Base-by-base conservation (phyloP, 2,329 filamentous ascomycete genomes). In the Phialemoniopsis sp. region DNA sequence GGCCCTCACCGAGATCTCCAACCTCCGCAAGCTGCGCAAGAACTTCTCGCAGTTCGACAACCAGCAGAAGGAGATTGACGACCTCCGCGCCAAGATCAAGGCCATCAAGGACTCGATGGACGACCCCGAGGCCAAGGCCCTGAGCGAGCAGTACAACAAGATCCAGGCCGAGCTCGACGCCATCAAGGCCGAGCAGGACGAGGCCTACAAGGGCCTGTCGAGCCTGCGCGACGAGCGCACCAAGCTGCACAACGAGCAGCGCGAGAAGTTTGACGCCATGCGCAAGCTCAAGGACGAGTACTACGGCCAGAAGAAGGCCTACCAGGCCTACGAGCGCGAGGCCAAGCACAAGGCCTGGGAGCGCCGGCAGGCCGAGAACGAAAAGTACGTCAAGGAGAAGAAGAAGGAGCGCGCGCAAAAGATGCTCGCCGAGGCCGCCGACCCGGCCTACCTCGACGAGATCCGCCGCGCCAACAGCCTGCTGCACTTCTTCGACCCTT, bases 161-260 rank as follows among this genome's bases (percentile, higher is more conserved):
- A 81, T 96, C 57, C 87, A 93, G 69, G 80, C 83, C 50, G 90
- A 98, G 71, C 75, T 97, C 38, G 89, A 97, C 61, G 64, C 71
- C 44, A 87, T 98, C 70, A 95, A 94, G 73, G 85, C 85, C 35
- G 87, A 95, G 70, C 88, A 95, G 66, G 89, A 97, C 56, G 81
- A 85, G 50, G 88, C 84, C 29, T 95, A 85, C 78, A 94, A 95
- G 78, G 87, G 82, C 70, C 71, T 96, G 44, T 90, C 89, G 52
- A 65, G 76, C 41, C 81, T 97, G 46, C 83, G 87, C 41, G 91
- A 95, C 54, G 87, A 96, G 70, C 83, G 87, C 46, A 84, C 81
- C 60, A 88, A 84, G 70, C 78, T 93, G 38, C 85, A 94, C 55
- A 79, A 78, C 43, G 84, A 93, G 60, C 89, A 95, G 68, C 85